phyloP scores from a whole-genome alignment of 169 alveolate species.

The Babesia bovis region DNA sequence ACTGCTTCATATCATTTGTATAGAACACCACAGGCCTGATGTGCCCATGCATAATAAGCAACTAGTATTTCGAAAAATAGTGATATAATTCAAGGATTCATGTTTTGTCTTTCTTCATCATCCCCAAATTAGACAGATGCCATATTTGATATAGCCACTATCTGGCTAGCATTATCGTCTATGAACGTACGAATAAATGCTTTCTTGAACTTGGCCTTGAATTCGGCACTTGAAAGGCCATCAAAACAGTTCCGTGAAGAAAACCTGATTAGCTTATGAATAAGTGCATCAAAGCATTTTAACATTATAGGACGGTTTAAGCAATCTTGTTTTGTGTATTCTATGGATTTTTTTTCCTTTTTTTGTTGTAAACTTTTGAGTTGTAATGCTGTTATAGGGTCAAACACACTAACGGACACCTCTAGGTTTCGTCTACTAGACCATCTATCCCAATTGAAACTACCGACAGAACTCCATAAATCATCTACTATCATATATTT shows the following conservation, averaged over 20 bases:
- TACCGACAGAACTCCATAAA: constrained; percentile 76
- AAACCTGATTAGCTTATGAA: constrained; percentile 33
- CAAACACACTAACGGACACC: constrained; percentile 69
- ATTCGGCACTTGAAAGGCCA: constrained; percentile 58
- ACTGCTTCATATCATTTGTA: too few relatives aligned
- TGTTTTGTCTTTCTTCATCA: too few relatives aligned
- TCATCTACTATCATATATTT: constrained; percentile 71
- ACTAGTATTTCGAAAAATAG: too few relatives aligned
- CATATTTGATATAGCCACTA: constrained; percentile 43
- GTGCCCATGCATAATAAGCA: too few relatives aligned
- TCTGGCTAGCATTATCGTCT: constrained; percentile 59
- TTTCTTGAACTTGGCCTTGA: constrained; percentile 50
- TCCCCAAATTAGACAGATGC: constrained; percentile 47
- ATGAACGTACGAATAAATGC: constrained; percentile 64
- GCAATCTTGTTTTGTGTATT: constrained; percentile 41
- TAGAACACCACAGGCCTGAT: too few relatives aligned
- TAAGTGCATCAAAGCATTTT: constrained; percentile 43
- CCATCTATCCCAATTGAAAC: constrained; percentile 76
- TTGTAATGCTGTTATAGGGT: constrained; percentile 48
- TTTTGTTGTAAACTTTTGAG: constrained; percentile 41
- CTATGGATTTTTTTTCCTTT: constrained; percentile 44
- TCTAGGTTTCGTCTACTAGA: constrained; percentile 76
- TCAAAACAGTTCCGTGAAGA: constrained; percentile 59
- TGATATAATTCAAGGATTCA: too few relatives aligned
- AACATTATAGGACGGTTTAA: constrained; percentile 36